Conservation (phyloP, 805 yeast species). For the Myxozyma vanderwaltii region DNA sequence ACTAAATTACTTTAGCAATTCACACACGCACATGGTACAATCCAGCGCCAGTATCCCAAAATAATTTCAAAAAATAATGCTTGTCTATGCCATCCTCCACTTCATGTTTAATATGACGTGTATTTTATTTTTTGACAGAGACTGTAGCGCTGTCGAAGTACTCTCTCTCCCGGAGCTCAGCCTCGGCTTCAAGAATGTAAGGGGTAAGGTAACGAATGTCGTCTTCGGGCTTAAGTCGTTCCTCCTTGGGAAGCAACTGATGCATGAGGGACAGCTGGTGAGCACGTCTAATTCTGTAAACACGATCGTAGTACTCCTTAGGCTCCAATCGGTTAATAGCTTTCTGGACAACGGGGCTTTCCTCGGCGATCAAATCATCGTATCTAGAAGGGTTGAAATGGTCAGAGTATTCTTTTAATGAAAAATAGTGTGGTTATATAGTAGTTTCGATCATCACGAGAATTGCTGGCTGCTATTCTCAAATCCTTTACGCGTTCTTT, state of each 20-base stretch:
- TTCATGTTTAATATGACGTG: not conserved
- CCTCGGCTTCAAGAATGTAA: conserved; percentile 90
- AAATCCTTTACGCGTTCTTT: not conserved
- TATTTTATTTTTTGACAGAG: conserved; percentile 19
- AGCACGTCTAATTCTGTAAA: conserved; percentile 88
- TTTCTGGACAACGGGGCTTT: conserved; percentile 79
- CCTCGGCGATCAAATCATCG: conserved; percentile 87
- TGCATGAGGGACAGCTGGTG: conserved; percentile 84
- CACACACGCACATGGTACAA: not conserved
- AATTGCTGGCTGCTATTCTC: too few relatives aligned
- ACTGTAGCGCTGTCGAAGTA: conserved; percentile 78
- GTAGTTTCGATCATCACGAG: too few relatives aligned
- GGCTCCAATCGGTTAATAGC: conserved; percentile 87
- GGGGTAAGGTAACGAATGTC: conserved; percentile 84
- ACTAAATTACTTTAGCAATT: not conserved
- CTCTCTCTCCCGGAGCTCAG: conserved; percentile 82
- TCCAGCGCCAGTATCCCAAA: conserved; percentile 14
- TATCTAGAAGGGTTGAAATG: conserved; percentile 48
- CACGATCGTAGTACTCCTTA: conserved; percentile 84
- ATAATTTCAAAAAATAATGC: conserved; percentile 2
- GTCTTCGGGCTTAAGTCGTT: conserved; percentile 77
- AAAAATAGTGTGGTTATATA: too few relatives aligned
- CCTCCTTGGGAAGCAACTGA: conserved; percentile 77
- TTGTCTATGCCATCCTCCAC: not conserved
- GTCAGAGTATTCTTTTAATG: not conserved